Base-by-base conservation (phyloP, 805 yeast genomes). In the Lachancea waltii region DNA sequence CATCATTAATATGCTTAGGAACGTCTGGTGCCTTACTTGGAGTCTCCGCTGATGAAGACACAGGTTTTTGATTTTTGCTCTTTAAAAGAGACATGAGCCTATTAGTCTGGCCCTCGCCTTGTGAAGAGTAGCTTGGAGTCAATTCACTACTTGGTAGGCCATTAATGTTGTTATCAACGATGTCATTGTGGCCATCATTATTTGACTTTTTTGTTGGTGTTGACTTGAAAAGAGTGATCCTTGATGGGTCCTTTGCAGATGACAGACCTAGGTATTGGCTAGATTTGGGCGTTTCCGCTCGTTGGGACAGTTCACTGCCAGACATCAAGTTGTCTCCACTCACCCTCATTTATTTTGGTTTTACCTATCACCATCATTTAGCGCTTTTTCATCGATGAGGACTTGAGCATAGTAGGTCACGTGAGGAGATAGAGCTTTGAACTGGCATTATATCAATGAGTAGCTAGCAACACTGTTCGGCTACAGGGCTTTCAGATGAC, bases 201-300 rank as follows among this genome's bases (percentile, higher is more conserved):
- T 14, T 22, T 10, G 5, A 21, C 22, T 25, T 30, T 24, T 26
- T 37, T 11, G 33, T 37, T 17, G 41, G 41, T 10, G 36, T 37
- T 6, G 41, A 37, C 21, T 37, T 37, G 27, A 19, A 37, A 8
- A 37, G 15, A 13, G 34, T 34, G 11, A 37, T 37, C 17, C 21
- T 25, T 7, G 30, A 14, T 31, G 41, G 33, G n/a, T 32, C 25
- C 36, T 13, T 23, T 8, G 33, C 26, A 10, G 19, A 23, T 13
- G 33, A 24, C 7, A 30, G 18, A 11, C 23, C 35, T 14, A 22
- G 24, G 7, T 15, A 11, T 10, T 6, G 29, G 8, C 20, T 18
- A 13, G 13, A 21, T 16, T 16, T 27, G 4, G 27, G 9, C 14
- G 24, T 18, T n/a, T 18, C 15, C n/a, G 4, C 22, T 19, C 23